Base-by-base conservation (phyloP, 2,329 filamentous ascomycete genomes). In the Neopestalotiopsis sp. region DNA sequence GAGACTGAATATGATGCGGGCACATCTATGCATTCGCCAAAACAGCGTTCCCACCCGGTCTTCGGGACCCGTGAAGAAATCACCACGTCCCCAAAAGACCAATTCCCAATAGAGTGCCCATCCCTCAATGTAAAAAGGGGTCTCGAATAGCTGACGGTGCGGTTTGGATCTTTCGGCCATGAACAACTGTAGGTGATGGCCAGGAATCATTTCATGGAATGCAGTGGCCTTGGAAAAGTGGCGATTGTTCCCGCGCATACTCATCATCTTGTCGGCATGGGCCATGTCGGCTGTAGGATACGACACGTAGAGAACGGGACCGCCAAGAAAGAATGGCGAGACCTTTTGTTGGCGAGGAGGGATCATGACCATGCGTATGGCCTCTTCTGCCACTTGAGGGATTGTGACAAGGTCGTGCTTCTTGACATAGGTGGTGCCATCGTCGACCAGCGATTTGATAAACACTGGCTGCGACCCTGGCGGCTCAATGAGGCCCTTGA, bases 61-160 rank as follows among this genome's bases (percentile, higher is more conserved):
- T 69, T 87, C 84, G 0, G 87, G 81, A 0, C 81, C 80, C 4
- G 79, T 78, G 68, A 84, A 82, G 72, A 89, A 90, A 71, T 84
- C 82, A 38, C 81, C 81, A 34, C 85, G 81, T 57, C 85, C 77
- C 86, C 87, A 90, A 17, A 90, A 80, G 20, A 88, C 74, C 72
- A 89, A 80, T 77, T 90, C 88, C 88, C 88, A 90, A 74, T 90
- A 90, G 71, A 89, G 82, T 10, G 88, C 85, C 87, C 88, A 90
- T 20, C 88, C 88, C 75, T 90, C 88, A 49, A 88, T 83, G 78
- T 83, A 89, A 73, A 90, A 90, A 0, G 87, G 86, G 1, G 88
- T 90, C 38, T 79, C 76, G 75, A 90, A 90, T 6, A 89, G 72
- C 10, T 76, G 75, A 4, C 88, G 83, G 75, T 90, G 86, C 2